Evolutionary conservation across 2,329 filamentous ascomycete genomes (phyloP).

Genomic region (Neonectria punicea): DNA sequence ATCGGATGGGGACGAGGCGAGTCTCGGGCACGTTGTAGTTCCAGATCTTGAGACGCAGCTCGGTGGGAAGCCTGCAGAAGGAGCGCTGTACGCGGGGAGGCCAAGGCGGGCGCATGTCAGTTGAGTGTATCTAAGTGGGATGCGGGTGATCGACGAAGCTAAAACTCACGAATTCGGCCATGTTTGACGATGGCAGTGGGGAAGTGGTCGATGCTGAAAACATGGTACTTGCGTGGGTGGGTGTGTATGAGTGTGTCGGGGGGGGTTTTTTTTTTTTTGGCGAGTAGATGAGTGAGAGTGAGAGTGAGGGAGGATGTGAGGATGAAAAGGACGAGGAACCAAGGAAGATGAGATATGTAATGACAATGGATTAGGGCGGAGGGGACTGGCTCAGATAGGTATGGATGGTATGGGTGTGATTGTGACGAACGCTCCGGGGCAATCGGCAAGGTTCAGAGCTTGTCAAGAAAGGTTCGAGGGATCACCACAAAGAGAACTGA

Average conservation of each 20-base stretch:
- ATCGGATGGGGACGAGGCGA: conserved; percentile 57
- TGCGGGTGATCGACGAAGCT: conserved; percentile 27
- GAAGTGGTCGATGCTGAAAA: neutral
- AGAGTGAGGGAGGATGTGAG: neutral
- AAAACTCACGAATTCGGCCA: conserved; percentile 26
- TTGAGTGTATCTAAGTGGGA: neutral
- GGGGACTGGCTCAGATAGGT: conserved; percentile 3
- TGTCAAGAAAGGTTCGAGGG: neutral
- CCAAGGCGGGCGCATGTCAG: conserved; percentile 20
- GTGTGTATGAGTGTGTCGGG: neutral
- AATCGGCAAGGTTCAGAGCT: conserved; percentile 9
- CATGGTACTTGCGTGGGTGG: conserved; percentile 1
- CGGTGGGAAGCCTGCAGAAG: conserved; percentile 57
- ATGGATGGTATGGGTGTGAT: conserved; percentile 3
- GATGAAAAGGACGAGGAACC: neutral
- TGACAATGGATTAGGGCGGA: neutral
- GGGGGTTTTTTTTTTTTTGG: neutral
- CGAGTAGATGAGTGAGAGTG: neutral
- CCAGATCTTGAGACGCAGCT: conserved; percentile 62
- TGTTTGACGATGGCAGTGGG: conserved; percentile 12
- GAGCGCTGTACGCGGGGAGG: conserved; percentile 46
- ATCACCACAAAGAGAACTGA: conserved; percentile 17
- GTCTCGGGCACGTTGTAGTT: conserved; percentile 54
- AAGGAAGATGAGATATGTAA: neutral
- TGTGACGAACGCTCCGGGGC: neutral